Conservation (phyloP, 495 filamentous ascomycete species). For the Daldinia childiae region DNA sequence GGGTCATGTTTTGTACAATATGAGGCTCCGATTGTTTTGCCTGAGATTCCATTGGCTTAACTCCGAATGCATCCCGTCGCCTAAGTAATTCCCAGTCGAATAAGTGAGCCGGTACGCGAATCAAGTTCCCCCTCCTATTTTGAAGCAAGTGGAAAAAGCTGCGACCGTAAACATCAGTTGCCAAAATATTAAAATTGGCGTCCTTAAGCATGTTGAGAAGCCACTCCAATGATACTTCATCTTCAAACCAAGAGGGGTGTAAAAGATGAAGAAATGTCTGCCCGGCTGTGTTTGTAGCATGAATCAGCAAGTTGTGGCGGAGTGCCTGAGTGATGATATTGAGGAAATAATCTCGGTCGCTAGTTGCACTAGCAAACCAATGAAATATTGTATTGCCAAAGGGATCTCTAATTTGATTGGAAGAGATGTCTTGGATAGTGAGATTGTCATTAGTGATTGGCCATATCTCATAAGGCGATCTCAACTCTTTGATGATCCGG, state of each 20-base stretch:
- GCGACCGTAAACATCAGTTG: conserved; percentile 57
- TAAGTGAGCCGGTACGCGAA: conserved; percentile 29
- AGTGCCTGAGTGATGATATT: conserved; percentile 41
- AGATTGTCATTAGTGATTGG: conserved; percentile 1
- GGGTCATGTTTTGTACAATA: conserved; percentile 5
- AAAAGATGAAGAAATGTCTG: conserved; percentile 62
- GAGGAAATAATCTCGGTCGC: conserved; percentile 44
- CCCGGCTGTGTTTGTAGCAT: conserved; percentile 50
- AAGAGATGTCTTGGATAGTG: conserved; percentile 1
- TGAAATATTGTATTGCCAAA: conserved; percentile 60
- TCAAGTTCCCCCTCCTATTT: conserved; percentile 14
- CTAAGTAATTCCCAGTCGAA: conserved; percentile 31
- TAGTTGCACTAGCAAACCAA: conserved; percentile 48
- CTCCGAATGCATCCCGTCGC: conserved; percentile 53
- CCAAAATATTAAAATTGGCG: conserved; percentile 46
- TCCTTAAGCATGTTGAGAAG: conserved; percentile 44
- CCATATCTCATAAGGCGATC: conserved; percentile 26
- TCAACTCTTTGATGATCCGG: conserved; percentile 44
- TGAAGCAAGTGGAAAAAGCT: conserved; percentile 55
- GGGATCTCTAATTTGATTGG: conserved; percentile 41
- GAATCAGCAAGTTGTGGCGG: conserved; percentile 9
- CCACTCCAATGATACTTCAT: conserved; percentile 36
- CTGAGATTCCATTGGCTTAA: conserved; percentile 33
- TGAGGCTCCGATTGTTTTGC: not conserved
- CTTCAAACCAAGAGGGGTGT: conserved; percentile 50